Base-by-base conservation (phyloP, 805 yeast genomes). In the Metschnikowia sp. region DNA sequence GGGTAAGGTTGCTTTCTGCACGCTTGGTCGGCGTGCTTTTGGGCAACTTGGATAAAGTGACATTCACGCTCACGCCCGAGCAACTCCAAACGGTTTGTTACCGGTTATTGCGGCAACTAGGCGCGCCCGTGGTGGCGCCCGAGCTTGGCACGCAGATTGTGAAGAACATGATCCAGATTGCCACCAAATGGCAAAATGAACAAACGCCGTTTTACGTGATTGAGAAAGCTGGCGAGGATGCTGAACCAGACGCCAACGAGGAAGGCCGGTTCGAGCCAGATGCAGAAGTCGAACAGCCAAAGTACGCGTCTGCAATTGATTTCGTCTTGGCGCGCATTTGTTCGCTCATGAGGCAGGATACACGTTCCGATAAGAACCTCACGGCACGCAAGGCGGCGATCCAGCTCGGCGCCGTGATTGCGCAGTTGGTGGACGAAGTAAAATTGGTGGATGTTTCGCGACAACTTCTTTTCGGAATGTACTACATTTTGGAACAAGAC, bases 1-100 rank as follows among this genome's bases (percentile, higher is more conserved):
- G 98, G 98, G 86, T 91, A 7, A 79, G 97, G 57, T 72, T 86
- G 49, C 68, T 77, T 5, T 71, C 95, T 1, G 68, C 84, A 7
- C 72, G 91, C 44, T 68, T 88, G 32, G 62, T 83, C 35, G 83
- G 84, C 1, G 58, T 66, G 1, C 60, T 86, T 42, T 68, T 87
- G 47, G 58, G 76, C 8, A 72, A 76, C 42, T 40, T 68, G 38
- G 66, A 70, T 32, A 56, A 60, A 12, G 48, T 70, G 32, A 52
- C 66, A 3, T 70, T 82, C 37, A 57, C 54, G 19, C 28, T 72
- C 2, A 52, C 69, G 2, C 68, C 68, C 22, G 66, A 69, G 29
- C 81, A 82, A 40, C 58, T 86, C n/a, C 92, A 87, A 60, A 78
- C 79, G 0, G 78, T 86, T 44, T 86, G 85, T 0, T 78, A 78